A percentile compares a stretch with the other conserved stretches of the same genome.
Evolutionary conservation across 805 yeast genomes (phyloP).

Genomic region (Metschnikowia borealis): DNA sequence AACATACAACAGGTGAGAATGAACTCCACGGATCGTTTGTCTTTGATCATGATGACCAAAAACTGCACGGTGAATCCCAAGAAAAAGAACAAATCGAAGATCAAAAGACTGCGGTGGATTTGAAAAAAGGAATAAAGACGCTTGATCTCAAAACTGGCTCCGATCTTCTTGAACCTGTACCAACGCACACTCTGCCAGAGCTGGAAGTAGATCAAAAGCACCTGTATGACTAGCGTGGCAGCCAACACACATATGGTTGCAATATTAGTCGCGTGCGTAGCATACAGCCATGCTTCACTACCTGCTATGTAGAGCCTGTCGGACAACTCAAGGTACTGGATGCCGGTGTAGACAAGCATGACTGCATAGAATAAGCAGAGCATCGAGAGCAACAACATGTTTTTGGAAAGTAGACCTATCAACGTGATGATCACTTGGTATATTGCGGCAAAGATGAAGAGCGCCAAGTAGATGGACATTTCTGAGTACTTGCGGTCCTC

Average conservation of each 20-base stretch:
- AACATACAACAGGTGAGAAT: slow-evolving; percentile 43
- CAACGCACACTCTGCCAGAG: slow-evolving; percentile 42
- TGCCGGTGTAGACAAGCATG: slow-evolving; percentile 44
- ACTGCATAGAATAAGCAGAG: slow-evolving; percentile 39
- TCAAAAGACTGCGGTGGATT: slow-evolving; percentile 35
- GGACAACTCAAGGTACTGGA: slow-evolving; percentile 41
- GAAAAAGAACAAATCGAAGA: slow-evolving; percentile 46
- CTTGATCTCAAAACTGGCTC: slow-evolving; percentile 42
- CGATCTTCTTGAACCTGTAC: slow-evolving; percentile 46
- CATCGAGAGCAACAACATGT: slow-evolving; percentile 37
- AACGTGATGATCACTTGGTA: slow-evolving; percentile 38
- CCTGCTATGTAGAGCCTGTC: slow-evolving; percentile 19
- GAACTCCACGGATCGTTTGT: slow-evolving; percentile 38
- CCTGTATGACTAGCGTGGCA: slow-evolving; percentile 29
- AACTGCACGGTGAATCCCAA: slow-evolving; percentile 49
- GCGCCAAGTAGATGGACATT: slow-evolving; percentile 40
- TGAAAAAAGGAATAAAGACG: slow-evolving; percentile 36
- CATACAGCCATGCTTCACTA: slow-evolving; percentile 24
- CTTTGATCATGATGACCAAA: slow-evolving; percentile 40
- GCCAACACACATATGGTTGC: slow-evolving; percentile 42
- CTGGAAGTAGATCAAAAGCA: slow-evolving; percentile 24
- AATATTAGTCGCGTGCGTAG: slow-evolving; percentile 37
- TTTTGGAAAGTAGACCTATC: slow-evolving; percentile 37
- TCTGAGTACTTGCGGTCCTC: slow-evolving; percentile 24
- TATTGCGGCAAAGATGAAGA: slow-evolving; percentile 45